These are phyloP conservation scores for Talaromyces rugulosus DNA, from an alignment of 2,329 filamentous ascomycete genomes.

Conservation along the genomic window DNA sequence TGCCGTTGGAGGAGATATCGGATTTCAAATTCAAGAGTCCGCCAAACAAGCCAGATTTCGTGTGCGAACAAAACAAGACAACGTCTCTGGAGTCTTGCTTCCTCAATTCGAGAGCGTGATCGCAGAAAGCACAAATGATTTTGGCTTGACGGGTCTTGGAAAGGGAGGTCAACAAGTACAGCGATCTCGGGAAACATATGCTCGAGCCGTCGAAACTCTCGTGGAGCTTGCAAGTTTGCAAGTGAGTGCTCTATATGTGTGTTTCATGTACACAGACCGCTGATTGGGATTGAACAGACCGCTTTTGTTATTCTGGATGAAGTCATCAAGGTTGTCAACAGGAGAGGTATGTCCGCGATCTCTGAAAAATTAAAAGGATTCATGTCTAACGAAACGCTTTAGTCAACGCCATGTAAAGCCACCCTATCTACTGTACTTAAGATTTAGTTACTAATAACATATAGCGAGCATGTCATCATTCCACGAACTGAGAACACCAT, in stretches of 20 bases:
- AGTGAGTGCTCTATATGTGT: constrained; percentile 33
- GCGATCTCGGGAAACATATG: constrained; percentile 91
- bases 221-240: constrained; percentile 93
- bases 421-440: not conserved
- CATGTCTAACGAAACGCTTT: constrained; percentile 21
- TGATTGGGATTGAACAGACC: constrained; percentile 52
- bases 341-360: constrained; percentile 63
- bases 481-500: constrained; percentile 99
- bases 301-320: constrained; percentile 97
- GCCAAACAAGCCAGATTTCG: constrained; percentile 90
- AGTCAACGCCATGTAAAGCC: constrained; percentile 86
- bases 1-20: constrained; percentile 90
- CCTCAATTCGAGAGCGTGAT: constrained; percentile 90
- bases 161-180: constrained; percentile 98
- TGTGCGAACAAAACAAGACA: constrained; percentile 92
- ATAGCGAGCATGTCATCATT: constrained; percentile 69
- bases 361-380: not conserved
- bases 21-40: constrained; percentile 95
- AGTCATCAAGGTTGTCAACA: constrained; percentile 98
- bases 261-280: not conserved
- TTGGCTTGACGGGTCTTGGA: constrained; percentile 89
- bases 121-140: constrained; percentile 88
- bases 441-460: constrained; percentile 12
- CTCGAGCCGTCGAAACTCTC: constrained; percentile 88
- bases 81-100: constrained; percentile 93